A percentile compares a stretch with the other conserved stretches of the same genome.
These are phyloP conservation scores for Tubosaeta sp. DNA, from an alignment of 768 basidiomycete species.

Conservation along the genomic window DNA sequence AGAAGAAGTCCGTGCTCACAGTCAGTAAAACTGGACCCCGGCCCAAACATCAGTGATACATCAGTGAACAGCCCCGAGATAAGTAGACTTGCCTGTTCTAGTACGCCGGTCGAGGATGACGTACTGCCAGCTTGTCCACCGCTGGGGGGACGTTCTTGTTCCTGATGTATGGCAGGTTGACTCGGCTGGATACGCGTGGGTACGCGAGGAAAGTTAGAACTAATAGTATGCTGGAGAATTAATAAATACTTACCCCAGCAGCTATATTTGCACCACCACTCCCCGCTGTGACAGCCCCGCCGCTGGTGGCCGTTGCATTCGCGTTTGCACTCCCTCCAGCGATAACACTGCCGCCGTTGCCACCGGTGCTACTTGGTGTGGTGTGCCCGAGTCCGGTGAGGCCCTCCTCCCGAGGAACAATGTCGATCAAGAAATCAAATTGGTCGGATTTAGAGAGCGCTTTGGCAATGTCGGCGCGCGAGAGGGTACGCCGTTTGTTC, in stretches of 20 bases:
- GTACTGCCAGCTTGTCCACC: constrained; percentile 12
- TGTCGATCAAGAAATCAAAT: constrained; percentile 97
- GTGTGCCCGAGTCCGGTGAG: constrained; percentile 21
- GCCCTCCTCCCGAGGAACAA: constrained; percentile 81
- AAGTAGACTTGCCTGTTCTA: constrained; percentile 22
- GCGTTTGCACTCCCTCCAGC: no score
- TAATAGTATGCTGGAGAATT: background rate
- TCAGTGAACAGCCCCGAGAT: background rate
- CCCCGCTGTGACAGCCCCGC: background rate
- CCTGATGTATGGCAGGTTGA: constrained; percentile 21
- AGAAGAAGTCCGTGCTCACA: background rate
- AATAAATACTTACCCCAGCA: constrained; percentile 22
- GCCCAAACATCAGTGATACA: background rate
- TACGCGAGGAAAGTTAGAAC: background rate
- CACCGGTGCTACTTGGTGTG: background rate
- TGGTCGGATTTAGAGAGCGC: constrained; percentile 91
- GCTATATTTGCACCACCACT: constrained; percentile 7
- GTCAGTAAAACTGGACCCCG: constrained; percentile 23
- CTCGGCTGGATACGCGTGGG: constrained; percentile 16
- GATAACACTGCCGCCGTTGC: background rate
- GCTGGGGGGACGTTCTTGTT: constrained; percentile 20
- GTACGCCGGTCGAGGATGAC: constrained; percentile 17
- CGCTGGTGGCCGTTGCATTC: background rate
- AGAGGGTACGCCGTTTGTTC: constrained; percentile 93
- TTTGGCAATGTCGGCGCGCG: constrained; percentile 89